Evolutionary conservation across 2,329 filamentous ascomycete species (phyloP), one percentile per base, ranked within the genome.

Genomic region (Microdochium paspali): DNA sequence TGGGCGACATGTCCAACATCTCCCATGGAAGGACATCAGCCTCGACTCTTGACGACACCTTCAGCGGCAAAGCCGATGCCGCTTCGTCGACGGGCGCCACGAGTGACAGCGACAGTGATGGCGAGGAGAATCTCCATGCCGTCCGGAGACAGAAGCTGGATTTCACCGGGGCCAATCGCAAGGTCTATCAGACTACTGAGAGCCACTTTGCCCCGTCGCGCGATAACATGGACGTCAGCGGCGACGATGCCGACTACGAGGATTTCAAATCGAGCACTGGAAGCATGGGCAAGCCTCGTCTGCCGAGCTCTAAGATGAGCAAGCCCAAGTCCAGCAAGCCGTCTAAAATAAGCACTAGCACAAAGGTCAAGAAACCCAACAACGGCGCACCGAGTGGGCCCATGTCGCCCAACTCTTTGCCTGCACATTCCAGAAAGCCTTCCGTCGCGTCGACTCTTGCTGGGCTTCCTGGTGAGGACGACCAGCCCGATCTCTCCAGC

Each of bases 21-120:
- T 95, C 90, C 2, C 88, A 95, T 59, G 90, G 90, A 47, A 86
- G 91, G 55, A 95, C 89, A 3, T 96, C 91, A 9, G 89, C 90
- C 6, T 96, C 91, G 1, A 96, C 91, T 5, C 73, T 93, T 48
- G 91, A 97, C 59, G 91, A 97, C 66, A 90, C 88, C 1, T 87
- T 96, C 53, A 96, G 91, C 63, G 90, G 90, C 44, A 84, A 82
- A 58, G 90, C 90, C 35, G 91, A 96, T 62, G 81, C 79, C 44
- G 81, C 87, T 44, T 94, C 89, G 2, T 94, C 88, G 2, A 89
- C 87, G 42, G 87, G 87, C 47, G 89, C 87, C 47, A 93, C 87
- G 44, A 90, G 86, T 56, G 86, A 93, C 49, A 44, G 42, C 42
- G 42, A 44, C 31, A 82, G 79, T 50, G 82, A 83, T 35, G 79